phyloP scores from a whole-genome alignment of 768 basidiomycete genomes.

The Punctularia strigosozonata region DNA sequence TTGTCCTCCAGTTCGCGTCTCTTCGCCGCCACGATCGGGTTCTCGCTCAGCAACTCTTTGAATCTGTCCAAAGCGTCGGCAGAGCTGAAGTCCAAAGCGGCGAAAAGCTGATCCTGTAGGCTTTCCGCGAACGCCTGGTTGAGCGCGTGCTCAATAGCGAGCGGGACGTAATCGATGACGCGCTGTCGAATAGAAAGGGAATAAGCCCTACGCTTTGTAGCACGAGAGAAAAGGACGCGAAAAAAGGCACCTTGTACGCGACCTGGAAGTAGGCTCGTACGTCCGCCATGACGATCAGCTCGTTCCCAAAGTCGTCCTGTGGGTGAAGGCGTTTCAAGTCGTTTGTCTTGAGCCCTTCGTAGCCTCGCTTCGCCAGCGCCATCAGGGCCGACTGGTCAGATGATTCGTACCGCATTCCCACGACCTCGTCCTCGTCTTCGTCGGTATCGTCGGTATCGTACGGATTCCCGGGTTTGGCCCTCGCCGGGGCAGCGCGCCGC shows the following conservation, averaged over 20 bases:
- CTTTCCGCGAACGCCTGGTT: slow-evolving; percentile 25
- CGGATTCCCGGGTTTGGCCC: too few species aligned
- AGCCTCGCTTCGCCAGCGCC: too few species aligned
- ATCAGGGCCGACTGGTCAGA: slow-evolving; percentile 17
- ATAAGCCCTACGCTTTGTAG: too few species aligned
- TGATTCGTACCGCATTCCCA: slow-evolving; percentile 8
- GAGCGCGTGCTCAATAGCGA: slow-evolving; percentile 34
- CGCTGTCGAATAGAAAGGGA: slow-evolving; percentile 30
- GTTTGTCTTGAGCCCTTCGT: too few species aligned
- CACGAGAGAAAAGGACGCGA: not conserved
- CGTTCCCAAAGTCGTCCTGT: slow-evolving; percentile 23
- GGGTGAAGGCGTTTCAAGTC: too few species aligned
- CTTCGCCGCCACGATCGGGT: slow-evolving; percentile 20
- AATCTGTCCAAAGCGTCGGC: slow-evolving; percentile 9
- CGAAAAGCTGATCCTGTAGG: slow-evolving; percentile 24
- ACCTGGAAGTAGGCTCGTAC: slow-evolving; percentile 47
- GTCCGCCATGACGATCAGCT: slow-evolving; percentile 39
- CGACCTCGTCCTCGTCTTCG: slow-evolving; percentile 10
- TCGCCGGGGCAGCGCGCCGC: too few species aligned
- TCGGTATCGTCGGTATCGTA: too few species aligned
- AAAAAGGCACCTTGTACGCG: slow-evolving; percentile 33
- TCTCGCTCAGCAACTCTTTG: slow-evolving; percentile 26
- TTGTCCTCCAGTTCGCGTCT: slow-evolving; percentile 20
- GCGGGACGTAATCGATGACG: slow-evolving; percentile 41
- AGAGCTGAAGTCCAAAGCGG: slow-evolving; percentile 18